Percentiles rank a stretch among this genome's conserved stretches.
phyloP scores from a whole-genome alignment of 768 basidiomycete genomes.

The Termitomyces sp. region DNA sequence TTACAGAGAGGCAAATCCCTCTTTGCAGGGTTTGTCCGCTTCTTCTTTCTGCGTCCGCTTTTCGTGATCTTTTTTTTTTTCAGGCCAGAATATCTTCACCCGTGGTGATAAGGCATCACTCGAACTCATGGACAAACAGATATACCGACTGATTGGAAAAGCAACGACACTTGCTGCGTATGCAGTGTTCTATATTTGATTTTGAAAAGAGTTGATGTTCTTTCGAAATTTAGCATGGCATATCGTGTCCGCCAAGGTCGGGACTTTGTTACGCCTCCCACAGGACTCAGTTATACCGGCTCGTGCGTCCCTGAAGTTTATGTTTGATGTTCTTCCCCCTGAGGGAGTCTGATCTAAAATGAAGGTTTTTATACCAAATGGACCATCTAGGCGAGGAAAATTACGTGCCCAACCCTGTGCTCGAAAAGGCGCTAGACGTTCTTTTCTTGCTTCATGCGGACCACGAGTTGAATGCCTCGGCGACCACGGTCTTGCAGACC shows the following conservation, averaged over 20 bases:
- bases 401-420: conserved; percentile 77
- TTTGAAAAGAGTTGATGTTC: neutral
- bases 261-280: conserved; percentile 80
- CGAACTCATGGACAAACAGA: conserved; percentile 86
- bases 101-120: conserved; percentile 61
- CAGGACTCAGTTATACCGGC: conserved; percentile 77
- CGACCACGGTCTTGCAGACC: conserved; percentile 83
- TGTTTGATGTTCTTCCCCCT: neutral
- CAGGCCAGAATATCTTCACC: conserved; percentile 77
- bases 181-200: conserved; percentile 19
- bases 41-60: neutral
- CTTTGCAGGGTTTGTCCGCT: conserved; percentile 55
- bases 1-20: conserved; percentile 85
- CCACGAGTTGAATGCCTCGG: conserved; percentile 85
- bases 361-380: conserved; percentile 85
- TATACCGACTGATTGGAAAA: conserved; percentile 84
- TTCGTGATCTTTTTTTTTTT: neutral
- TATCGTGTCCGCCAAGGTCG: conserved; percentile 90
- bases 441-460: conserved; percentile 87
- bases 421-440: conserved; percentile 83
- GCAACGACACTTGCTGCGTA: conserved; percentile 84
- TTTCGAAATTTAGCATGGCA: conserved; percentile 57
- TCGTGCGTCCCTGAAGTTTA: conserved; percentile 43
- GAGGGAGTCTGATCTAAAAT: neutral
- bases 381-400: conserved; percentile 71